Percentiles rank a stretch among this genome's conserved stretches.
phyloP scores from a whole-genome alignment of 2,329 filamentous ascomycete species.

The Tolypocladium ovalisporum region DNA sequence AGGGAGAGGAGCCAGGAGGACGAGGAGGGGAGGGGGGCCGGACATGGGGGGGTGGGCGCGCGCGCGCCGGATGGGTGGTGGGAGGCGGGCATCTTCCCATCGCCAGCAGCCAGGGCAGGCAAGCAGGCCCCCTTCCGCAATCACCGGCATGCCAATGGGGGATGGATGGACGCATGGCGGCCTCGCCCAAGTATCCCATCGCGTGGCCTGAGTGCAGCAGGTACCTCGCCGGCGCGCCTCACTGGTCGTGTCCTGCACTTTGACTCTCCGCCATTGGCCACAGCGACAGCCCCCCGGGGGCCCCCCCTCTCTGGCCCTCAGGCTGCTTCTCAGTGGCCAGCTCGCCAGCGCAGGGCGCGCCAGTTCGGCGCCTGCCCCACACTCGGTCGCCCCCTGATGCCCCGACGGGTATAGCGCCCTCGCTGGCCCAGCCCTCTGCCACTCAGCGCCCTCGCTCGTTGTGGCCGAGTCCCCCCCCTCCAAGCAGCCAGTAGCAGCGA shows the following conservation, averaged over 20 bases:
- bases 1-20: background rate
- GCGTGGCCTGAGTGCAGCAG: background rate
- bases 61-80: background rate
- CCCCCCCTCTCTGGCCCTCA: background rate
- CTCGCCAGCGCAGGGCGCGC: background rate
- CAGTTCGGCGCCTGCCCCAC: constrained; percentile 1
- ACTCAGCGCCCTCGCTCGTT: background rate
- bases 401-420: background rate
- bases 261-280: background rate
- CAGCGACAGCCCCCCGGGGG: background rate
- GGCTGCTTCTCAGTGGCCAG: background rate
- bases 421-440: background rate
- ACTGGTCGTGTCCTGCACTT: background rate
- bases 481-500: background rate
- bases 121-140: background rate
- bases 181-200: background rate
- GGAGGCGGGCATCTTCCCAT: background rate
- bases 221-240: background rate
- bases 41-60: background rate
- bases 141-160: background rate
- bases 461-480: background rate
- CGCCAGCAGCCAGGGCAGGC: background rate
- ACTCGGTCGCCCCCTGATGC: constrained; percentile 1
- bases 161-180: no score
- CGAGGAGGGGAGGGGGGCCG: no score